Percentiles rank a stretch among this genome's conserved stretches.
phyloP scores from a whole-genome alignment of 306 rosid species.

The Mimosa bimucronata region DNA sequence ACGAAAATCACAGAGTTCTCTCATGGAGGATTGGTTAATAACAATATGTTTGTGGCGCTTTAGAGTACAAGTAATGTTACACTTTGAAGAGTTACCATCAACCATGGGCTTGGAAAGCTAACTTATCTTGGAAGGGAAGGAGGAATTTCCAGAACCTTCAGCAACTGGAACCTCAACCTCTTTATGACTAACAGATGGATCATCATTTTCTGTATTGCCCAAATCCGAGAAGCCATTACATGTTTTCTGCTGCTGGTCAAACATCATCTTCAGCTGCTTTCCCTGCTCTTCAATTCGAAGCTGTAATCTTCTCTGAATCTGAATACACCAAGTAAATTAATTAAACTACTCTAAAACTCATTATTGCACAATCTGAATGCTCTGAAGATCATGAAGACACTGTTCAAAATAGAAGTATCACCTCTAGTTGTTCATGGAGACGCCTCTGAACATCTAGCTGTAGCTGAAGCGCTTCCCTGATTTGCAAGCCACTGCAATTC shows the following conservation, averaged over 20 bases:
- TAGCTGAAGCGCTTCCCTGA: slow-evolving; percentile 86
- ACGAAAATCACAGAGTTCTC: slow-evolving; percentile 26
- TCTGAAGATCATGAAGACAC: neutral
- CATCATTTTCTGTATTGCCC: slow-evolving; percentile 26
- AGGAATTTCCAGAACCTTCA: slow-evolving; percentile 41
- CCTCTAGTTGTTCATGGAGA: slow-evolving; percentile 96
- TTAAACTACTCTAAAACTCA: neutral
- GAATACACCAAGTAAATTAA: slow-evolving; percentile 15
- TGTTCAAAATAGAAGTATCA: slow-evolving; percentile 25
- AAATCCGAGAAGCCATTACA: slow-evolving; percentile 35
- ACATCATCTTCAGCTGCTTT: slow-evolving; percentile 61
- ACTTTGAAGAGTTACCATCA: neutral
- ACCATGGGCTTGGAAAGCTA: slow-evolving; percentile 32
- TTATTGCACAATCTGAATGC: neutral
- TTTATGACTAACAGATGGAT: slow-evolving; percentile 31
- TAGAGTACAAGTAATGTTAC: slow-evolving; percentile 6
- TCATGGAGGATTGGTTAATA: slow-evolving; percentile 22
- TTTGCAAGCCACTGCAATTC: slow-evolving; percentile 68
- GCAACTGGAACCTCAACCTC: slow-evolving; percentile 44
- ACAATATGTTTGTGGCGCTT: neutral
- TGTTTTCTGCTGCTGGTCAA: slow-evolving; percentile 59
- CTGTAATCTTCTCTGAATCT: slow-evolving; percentile 62
- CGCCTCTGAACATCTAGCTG: slow-evolving; percentile 89
- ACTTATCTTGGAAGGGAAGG: slow-evolving; percentile 47
- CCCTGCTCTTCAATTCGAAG: slow-evolving; percentile 64